Evolutionary conservation across 306 rosid genomes (phyloP).

Genomic region (Gillenia trifoliata): DNA sequence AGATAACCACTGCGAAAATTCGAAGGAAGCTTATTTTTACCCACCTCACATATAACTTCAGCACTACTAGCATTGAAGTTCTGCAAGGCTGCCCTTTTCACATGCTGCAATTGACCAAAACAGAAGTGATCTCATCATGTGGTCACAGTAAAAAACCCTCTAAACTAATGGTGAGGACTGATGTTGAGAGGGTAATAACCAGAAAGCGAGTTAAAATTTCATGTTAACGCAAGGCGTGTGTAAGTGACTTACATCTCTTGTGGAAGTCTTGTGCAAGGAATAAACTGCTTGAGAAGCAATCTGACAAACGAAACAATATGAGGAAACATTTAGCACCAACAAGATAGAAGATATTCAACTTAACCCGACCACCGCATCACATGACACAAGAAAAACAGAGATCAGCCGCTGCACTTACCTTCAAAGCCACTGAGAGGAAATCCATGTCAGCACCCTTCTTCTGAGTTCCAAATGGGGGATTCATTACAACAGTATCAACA

Average conservation of each 20-base stretch:
- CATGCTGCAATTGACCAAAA: slow-evolving; percentile 59
- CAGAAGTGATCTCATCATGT: background rate
- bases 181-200: background rate
- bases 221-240: background rate
- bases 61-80: slow-evolving; percentile 71
- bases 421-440: slow-evolving; percentile 67
- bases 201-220: background rate
- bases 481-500: slow-evolving; percentile 87
- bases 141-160: background rate
- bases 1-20: background rate
- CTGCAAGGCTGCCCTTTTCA: slow-evolving; percentile 67
- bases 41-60: slow-evolving; percentile 83
- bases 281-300: slow-evolving; percentile 87
- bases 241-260: slow-evolving; percentile 70
- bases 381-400: background rate
- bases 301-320: slow-evolving; percentile 36
- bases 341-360: background rate
- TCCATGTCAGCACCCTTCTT: slow-evolving; percentile 87
- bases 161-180: background rate
- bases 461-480: slow-evolving; percentile 93
- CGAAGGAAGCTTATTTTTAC: slow-evolving; percentile 9
- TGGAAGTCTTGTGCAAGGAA: slow-evolving; percentile 85
- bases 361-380: background rate
- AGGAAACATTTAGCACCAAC: background rate
- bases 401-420: slow-evolving; percentile 42